Evolutionary conservation across 768 basidiomycete genomes (phyloP), one percentile per base, ranked within the genome.

Genomic region (Jaapia argillacea): DNA sequence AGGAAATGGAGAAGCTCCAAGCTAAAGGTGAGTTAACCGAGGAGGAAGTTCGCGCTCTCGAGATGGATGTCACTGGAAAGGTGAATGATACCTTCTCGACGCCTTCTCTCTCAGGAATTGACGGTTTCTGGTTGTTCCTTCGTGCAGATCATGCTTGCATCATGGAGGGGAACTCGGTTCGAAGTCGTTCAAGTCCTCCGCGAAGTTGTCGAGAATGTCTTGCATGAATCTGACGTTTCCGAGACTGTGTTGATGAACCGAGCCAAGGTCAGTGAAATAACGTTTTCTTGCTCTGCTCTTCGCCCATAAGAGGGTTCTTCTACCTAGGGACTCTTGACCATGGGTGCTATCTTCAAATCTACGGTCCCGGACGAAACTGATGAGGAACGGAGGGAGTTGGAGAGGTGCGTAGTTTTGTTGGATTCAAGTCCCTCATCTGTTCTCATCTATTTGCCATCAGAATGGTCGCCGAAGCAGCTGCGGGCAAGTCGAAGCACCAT

Each of bases 141-240:
- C 40, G 44, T 33, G 31, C 35, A 6, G 13, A 91, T 96, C 57
- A 75, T 98, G 66, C 79, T 98, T 23, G 94, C 93, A 4, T 94
- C 94, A 21, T 99, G 96, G 96, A 81, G 92, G 45, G 96, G 94
- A 12, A 94, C 93, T 3, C 79, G 93, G 42, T 79, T 97, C 57
- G 96, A 99, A 65, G 91, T 98, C 33, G 75, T 85, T 18, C 85
- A 90, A 54, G 90, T 97, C 12, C 69, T 94, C 39, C 75, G 90
- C 41, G 81, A 88, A 69, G 87, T 87, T 22, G 76, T 86, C 36
- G 91, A 94, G 44, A 76, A 79, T 45, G 91, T 91, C 6, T 70
- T 97, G 48, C 85, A 84, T 59, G 90, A 92, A 43, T 76, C 76
- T 23, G 75, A 77, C 6, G 75, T 76, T 23, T 67, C 82, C 1